Percentiles rank a stretch among this genome's conserved stretches.
Conservation (phyloP, 225 moss, liverwort and hornwort species). For the Lunularia cruciata region DNA sequence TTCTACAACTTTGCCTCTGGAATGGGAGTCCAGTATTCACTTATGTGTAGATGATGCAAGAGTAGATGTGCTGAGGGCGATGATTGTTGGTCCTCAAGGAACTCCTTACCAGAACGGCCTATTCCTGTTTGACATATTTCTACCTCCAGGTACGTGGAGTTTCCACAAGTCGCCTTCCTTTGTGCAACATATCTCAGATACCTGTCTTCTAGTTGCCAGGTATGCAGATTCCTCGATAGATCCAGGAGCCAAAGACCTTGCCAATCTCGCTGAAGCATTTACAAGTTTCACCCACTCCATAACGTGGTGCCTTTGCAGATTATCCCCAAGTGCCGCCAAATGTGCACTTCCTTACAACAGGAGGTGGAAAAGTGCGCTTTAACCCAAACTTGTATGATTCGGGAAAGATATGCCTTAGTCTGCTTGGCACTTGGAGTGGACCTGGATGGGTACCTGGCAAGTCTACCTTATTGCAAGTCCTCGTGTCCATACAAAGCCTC, state of each 20-base stretch:
- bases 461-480: constrained; percentile 75
- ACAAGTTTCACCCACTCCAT: too few species aligned
- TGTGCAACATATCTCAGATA: too few species aligned
- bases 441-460: constrained; percentile 69
- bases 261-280: too few species aligned
- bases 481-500: constrained; percentile 77
- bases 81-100: constrained; percentile 74
- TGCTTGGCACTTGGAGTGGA: constrained; percentile 74
- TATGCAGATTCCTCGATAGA: too few species aligned
- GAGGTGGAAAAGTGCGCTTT: constrained; percentile 70
- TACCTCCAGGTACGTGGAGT: constrained; percentile 55
- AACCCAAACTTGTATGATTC: constrained; percentile 74
- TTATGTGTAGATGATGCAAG: constrained; percentile 73
- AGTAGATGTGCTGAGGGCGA: constrained; percentile 71
- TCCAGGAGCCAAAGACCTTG: too few species aligned
- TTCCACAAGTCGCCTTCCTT: too few species aligned
- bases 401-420: constrained; percentile 75
- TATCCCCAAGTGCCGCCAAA: constrained; percentile 77
- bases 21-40: constrained; percentile 86
- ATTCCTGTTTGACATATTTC: constrained; percentile 75
- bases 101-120: constrained; percentile 89
- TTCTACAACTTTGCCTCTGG: constrained; percentile 76
- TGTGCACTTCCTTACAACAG: constrained; percentile 78
- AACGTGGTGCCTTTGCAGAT: constrained; percentile 36
- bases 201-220: too few species aligned